Percentiles rank a stretch among this genome's conserved stretches.
Evolutionary conservation across 768 basidiomycete genomes (phyloP).

Genomic region (Xerocomellus intermedius): DNA sequence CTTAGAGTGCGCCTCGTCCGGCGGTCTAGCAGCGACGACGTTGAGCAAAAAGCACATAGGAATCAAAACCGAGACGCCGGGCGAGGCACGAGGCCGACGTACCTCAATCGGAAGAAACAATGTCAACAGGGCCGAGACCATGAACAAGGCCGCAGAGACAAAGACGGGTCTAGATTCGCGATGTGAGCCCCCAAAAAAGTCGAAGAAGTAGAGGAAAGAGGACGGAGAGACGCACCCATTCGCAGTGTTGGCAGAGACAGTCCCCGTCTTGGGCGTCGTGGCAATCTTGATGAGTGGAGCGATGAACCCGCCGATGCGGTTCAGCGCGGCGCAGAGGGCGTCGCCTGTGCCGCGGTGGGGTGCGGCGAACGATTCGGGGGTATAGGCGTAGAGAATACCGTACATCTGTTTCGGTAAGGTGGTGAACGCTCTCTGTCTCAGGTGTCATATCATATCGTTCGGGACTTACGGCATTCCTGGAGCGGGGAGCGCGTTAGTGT

Average conservation of each 20-base stretch:
- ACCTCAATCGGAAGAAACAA: constrained; percentile 50
- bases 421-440: background rate
- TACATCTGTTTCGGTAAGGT: constrained; percentile 38
- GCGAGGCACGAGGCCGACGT: background rate
- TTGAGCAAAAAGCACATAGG: background rate
- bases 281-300: constrained; percentile 50
- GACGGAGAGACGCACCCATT: constrained; percentile 33
- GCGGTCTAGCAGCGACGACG: constrained; percentile 22
- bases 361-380: constrained; percentile 59
- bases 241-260: constrained; percentile 29
- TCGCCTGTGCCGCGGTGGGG: constrained; percentile 57
- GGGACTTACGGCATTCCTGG: constrained; percentile 36
- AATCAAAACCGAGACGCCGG: background rate
- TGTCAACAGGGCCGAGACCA: constrained; percentile 41
- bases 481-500: background rate
- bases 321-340: constrained; percentile 47
- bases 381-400: constrained; percentile 55
- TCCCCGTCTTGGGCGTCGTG: constrained; percentile 36
- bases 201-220: background rate
- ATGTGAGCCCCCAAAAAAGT: background rate
- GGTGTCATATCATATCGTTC: background rate
- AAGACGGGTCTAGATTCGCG: constrained; percentile 41
- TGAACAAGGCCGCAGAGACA: constrained; percentile 46
- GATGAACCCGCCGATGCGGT: constrained; percentile 47
- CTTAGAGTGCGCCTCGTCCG: constrained; percentile 22